Base-by-base conservation (phyloP, 129 eudicot species). In the Erigeron canadensis region DNA sequence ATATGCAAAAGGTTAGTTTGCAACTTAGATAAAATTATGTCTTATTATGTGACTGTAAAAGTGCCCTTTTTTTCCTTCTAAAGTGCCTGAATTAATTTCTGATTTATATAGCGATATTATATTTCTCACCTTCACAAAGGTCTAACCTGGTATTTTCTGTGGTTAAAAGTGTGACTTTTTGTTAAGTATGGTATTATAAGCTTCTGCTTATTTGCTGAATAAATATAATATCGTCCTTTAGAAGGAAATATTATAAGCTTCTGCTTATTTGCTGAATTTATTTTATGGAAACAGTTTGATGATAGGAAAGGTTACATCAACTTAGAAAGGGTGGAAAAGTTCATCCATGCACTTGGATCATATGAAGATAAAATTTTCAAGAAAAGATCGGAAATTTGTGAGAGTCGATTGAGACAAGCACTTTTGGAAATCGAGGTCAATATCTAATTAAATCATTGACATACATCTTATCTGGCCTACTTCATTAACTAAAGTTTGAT, bases 251-350 rank as follows among this genome's bases (percentile, higher is more conserved):
- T 2, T 5, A 48, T 15, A 6, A 15, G 21, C 15, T 11, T n/a
- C 17, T 21, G 0, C 12, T 7, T 45, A 45, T 45, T 51, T 51
- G 57, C 21, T 44, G 10, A 63, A 13, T 21, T 15, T 9, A 23
- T 57, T 0, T 15, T 6, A 8, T 61, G 47, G 63, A 62, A 69
- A 17, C 74, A 83, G 91, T 71, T 69, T 2, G 51, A 67, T 7
- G 86, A 81, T 19, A 70, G 51, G 2, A 68, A 86, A 4, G 76
- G 61, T 9, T 86, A 28, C 58, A 71, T 83, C 5, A 75, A 83
- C 53, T 55, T 81, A 8, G 60, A 72, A 67, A 55, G 88, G 71
- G 88, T 86, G 17, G 91, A 86, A 75, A 86, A 73, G 60, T 81
- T 86, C 45, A 69, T 83, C 7, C 86, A 81, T 44, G 3, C 59